Evolutionary conservation across 345 rosid genomes (phyloP), one percentile per base, ranked within the genome.

Genomic region (Citrus reticulata): DNA sequence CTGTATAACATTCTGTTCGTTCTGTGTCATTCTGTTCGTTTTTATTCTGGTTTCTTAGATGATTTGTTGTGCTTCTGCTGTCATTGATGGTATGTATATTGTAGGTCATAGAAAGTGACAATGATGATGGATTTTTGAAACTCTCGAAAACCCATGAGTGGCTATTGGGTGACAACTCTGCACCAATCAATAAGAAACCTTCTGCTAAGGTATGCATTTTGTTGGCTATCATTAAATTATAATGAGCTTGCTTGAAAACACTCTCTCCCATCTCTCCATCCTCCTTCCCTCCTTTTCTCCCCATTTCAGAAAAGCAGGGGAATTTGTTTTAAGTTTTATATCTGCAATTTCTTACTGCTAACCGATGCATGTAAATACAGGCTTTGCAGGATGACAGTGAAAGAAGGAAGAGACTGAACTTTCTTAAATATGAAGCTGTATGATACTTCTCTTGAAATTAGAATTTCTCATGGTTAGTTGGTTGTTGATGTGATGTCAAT

Each of bases 371-470:
- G 72, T 83, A 64, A 68, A 72, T 9, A 66, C 91, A 95, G 99
- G 93, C 85, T 64, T 58, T 91, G 75, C 89, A 70, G 37, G 91
- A 95, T 85, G 97, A 92, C 81, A 81, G 96, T 20, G 94, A 92
- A 79, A 88, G 90, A 83, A 92, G 96, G 86, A 95, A 87, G 90
- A 93, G 88, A 85, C 88, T 95, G 32, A 95, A 89, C 87, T 80
- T 93, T 81, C 97, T 95, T 79, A 35, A 90, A 83, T 93, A 95
- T 81, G 99, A 91, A 89, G 98, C 98, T 78, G 99, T 95, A 92
- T 79, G 96, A 80, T 73, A 79, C 77, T 85, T 82, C 61, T 82
- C 82, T 78, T 76, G 51, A 70, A 76, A 81, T 85, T 78, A 59
- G 63, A 68, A 68, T 84, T 75, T 81, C 82, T 83, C 79, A 79